phyloP scores from a whole-genome alignment of 2,329 filamentous ascomycete species.

The Bipolaris zeicola region DNA sequence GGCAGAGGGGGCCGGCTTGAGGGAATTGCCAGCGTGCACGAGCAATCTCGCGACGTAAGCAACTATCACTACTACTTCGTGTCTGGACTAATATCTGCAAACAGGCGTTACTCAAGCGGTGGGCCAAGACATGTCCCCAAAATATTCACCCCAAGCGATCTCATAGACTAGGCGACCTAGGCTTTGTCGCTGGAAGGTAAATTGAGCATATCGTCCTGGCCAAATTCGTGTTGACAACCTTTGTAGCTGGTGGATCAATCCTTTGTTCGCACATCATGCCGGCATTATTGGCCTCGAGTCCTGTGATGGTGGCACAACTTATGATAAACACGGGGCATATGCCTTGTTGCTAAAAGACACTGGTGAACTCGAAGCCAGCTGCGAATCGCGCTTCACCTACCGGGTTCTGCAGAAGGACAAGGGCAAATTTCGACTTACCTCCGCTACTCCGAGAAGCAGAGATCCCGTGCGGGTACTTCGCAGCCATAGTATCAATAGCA shows the following conservation, averaged over 20 bases:
- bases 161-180: conserved; percentile 49
- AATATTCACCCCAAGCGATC: conserved; percentile 38
- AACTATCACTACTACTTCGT: neutral
- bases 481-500: conserved; percentile 51
- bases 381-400: conserved; percentile 50
- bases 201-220: conserved; percentile 15
- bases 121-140: conserved; percentile 40
- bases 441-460: conserved; percentile 49
- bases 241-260: conserved; percentile 57
- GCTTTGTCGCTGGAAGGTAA: conserved; percentile 55
- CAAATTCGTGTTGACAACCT: conserved; percentile 9
- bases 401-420: conserved; percentile 47
- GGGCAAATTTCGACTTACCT: conserved; percentile 53
- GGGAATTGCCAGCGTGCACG: conserved; percentile 47
- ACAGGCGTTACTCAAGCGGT: conserved; percentile 43
- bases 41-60: conserved; percentile 48
- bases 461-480: conserved; percentile 53
- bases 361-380: conserved; percentile 46
- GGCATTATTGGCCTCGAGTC: conserved; percentile 55
- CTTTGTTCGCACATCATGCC: conserved; percentile 54
- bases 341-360: conserved; percentile 52
- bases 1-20: conserved; percentile 52
- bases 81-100: conserved; percentile 1
- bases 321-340: conserved; percentile 52
- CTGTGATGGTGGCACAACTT: conserved; percentile 51